Percentiles rank a stretch among this genome's conserved stretches.
These are phyloP conservation scores for Euphorbia tirucalli DNA, from an alignment of 345 rosid species.

Conservation along the genomic window DNA sequence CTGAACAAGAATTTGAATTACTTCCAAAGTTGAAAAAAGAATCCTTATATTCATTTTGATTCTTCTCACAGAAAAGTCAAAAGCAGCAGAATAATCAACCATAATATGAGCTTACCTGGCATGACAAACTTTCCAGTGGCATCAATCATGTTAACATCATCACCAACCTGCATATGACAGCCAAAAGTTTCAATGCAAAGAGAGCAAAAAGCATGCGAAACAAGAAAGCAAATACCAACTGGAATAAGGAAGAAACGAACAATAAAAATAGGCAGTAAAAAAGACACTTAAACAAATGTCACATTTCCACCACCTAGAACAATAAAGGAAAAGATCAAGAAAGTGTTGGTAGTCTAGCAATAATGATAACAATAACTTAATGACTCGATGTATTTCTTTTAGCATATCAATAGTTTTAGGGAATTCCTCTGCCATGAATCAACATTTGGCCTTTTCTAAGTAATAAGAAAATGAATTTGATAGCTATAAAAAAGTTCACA, in stretches of 20 bases:
- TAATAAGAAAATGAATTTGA: slow-evolving; percentile 18
- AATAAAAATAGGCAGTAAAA: not conserved
- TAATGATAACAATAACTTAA: not conserved
- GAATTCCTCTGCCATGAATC: not conserved
- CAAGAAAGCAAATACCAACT: not conserved
- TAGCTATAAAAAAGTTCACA: not conserved
- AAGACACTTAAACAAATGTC: not conserved
- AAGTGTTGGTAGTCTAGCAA: too few species aligned
- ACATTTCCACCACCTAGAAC: not conserved
- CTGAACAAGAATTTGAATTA: slow-evolving; percentile 9
- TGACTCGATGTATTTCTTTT: not conserved
- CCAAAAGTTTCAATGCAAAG: slow-evolving; percentile 8
- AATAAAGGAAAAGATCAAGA: too few species aligned
- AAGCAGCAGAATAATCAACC: not conserved
- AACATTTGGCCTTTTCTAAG: not conserved
- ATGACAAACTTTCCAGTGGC: slow-evolving; percentile 92
- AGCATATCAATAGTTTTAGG: not conserved
- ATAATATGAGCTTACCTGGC: slow-evolving; percentile 73
- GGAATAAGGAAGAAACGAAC: not conserved
- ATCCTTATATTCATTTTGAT: not conserved
- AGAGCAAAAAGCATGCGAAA: not conserved
- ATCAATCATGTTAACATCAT: slow-evolving; percentile 79
- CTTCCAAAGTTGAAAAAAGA: not conserved
- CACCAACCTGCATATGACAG: slow-evolving; percentile 59
- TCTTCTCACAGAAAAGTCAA: not conserved